phyloP scores from a whole-genome alignment of 2,329 filamentous ascomycete genomes.

The Venturia effusa region DNA sequence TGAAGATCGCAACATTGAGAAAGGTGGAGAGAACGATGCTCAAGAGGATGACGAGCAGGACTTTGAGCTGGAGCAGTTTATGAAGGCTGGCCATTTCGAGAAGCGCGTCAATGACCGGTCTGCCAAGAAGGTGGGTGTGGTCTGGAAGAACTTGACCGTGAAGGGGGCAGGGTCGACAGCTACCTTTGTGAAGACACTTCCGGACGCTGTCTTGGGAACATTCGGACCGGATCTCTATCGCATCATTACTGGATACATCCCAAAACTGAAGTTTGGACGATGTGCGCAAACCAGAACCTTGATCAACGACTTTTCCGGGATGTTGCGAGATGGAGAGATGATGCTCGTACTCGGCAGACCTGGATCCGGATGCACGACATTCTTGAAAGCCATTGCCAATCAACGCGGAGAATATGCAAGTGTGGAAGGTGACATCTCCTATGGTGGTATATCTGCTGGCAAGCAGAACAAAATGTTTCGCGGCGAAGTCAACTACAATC shows the following conservation, averaged over 20 bases:
- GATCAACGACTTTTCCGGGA: conserved; percentile 54
- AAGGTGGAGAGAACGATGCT: conserved; percentile 9
- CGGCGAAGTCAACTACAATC: conserved; percentile 61
- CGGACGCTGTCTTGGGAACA: conserved; percentile 30
- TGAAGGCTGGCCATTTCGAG: conserved; percentile 66
- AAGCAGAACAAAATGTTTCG: conserved; percentile 48
- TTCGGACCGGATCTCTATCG: conserved; percentile 24
- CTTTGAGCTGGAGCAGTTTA: conserved; percentile 60
- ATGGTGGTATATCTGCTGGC: conserved; percentile 45
- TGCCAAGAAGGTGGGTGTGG: conserved; percentile 60
- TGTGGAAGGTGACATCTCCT: conserved; percentile 37
- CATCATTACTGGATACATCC: conserved; percentile 40
- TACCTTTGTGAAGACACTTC: conserved; percentile 47
- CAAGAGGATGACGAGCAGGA: conserved; percentile 43
- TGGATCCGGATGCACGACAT: conserved; percentile 58
- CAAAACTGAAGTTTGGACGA: conserved; percentile 16
- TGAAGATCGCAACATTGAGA: conserved; percentile 20
- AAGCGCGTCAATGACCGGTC: conserved; percentile 57
- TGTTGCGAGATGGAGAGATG: conserved; percentile 64
- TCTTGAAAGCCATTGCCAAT: conserved; percentile 60
- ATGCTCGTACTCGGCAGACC: conserved; percentile 58
- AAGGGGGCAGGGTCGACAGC: conserved; percentile 50
- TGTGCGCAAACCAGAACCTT: conserved; percentile 47
- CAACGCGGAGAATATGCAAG: conserved; percentile 46
- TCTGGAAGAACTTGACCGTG: conserved; percentile 55